Evolutionary conservation across 2,329 filamentous ascomycete genomes (phyloP).

Genomic region (Xylariales sp.): DNA sequence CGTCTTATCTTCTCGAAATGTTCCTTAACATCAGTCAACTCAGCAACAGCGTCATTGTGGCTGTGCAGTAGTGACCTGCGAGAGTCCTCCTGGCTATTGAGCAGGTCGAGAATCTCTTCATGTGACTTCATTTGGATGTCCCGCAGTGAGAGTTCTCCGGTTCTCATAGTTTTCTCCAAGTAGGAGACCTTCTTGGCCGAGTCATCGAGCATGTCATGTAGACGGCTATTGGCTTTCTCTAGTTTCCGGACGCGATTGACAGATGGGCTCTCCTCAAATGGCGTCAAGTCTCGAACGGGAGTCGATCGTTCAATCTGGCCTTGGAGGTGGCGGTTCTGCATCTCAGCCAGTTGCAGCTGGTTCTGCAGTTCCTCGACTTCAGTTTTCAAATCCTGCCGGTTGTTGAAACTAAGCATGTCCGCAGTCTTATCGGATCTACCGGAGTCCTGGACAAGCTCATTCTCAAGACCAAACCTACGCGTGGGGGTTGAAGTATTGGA

Average conservation of each 20-base stretch:
- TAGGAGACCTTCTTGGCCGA: constrained; percentile 88
- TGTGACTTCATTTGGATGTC: constrained; percentile 92
- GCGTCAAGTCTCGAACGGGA: constrained; percentile 53
- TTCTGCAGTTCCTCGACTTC: constrained; percentile 92
- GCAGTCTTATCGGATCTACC: constrained; percentile 78
- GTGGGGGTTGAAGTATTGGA: constrained; percentile 76
- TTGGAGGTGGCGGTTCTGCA: constrained; percentile 91
- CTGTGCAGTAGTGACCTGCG: constrained; percentile 74
- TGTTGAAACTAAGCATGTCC: constrained; percentile 80
- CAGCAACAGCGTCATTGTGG: constrained; percentile 79
- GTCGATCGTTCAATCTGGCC: constrained; percentile 73
- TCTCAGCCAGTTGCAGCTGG: constrained; percentile 86
- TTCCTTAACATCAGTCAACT: constrained; percentile 80
- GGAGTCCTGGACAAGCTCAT: constrained; percentile 64
- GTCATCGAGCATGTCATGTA: constrained; percentile 93
- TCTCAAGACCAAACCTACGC: constrained; percentile 63
- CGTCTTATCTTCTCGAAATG: constrained; percentile 85
- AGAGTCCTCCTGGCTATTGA: constrained; percentile 90
- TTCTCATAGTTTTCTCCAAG: constrained; percentile 79
- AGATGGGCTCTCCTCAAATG: constrained; percentile 71
- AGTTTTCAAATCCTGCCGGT: constrained; percentile 82
- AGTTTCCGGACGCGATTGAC: constrained; percentile 80
- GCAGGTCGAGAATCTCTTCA: constrained; percentile 86
- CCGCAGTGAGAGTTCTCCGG: constrained; percentile 80
- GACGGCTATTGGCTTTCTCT: constrained; percentile 82